phyloP scores from a whole-genome alignment of 805 yeast genomes.

The Ogataea nakhonphanomensis region DNA sequence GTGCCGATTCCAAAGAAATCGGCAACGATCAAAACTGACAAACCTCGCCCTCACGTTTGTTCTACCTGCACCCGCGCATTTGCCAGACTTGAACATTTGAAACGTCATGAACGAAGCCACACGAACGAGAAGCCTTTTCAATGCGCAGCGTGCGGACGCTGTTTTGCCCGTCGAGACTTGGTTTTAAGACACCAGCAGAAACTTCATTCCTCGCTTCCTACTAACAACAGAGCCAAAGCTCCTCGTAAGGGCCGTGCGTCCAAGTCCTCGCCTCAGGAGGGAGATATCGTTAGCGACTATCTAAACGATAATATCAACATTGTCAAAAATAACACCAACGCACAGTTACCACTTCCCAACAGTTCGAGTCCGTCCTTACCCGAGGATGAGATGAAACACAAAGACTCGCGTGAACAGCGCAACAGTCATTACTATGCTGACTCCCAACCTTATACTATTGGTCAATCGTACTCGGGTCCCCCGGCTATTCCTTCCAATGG shows the following conservation, averaged over 20 bases:
- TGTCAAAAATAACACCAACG: conserved; percentile 47
- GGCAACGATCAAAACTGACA: conserved; percentile 79
- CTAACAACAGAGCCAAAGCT: conserved; percentile 32
- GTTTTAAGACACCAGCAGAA: conserved; percentile 94
- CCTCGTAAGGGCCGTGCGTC: conserved; percentile 32
- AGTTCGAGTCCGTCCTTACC: conserved; percentile 10
- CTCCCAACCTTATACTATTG: conserved; percentile 4
- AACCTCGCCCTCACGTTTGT: conserved; percentile 92
- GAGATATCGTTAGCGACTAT: conserved; percentile 34
- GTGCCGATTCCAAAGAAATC: conserved; percentile 82
- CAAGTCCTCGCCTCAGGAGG: conserved; percentile 25
- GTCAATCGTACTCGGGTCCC: conserved; percentile 17
- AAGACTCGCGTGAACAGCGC: background rate
- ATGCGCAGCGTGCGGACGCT: conserved; percentile 94
- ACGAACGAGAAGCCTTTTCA: conserved; percentile 95
- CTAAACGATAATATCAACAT: conserved; percentile 50
- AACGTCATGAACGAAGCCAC: conserved; percentile 90
- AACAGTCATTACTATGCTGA: too few species aligned
- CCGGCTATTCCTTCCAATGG: conserved; percentile 19
- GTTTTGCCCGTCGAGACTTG: conserved; percentile 87
- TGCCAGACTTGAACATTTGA: conserved; percentile 91
- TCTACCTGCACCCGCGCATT: conserved; percentile 90
- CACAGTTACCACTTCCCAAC: conserved; percentile 42
- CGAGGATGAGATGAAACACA: background rate
- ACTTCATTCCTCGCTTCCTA: conserved; percentile 60